Conservation (phyloP, 2,329 filamentous ascomycete species). For the Leptodontidium sp. region DNA sequence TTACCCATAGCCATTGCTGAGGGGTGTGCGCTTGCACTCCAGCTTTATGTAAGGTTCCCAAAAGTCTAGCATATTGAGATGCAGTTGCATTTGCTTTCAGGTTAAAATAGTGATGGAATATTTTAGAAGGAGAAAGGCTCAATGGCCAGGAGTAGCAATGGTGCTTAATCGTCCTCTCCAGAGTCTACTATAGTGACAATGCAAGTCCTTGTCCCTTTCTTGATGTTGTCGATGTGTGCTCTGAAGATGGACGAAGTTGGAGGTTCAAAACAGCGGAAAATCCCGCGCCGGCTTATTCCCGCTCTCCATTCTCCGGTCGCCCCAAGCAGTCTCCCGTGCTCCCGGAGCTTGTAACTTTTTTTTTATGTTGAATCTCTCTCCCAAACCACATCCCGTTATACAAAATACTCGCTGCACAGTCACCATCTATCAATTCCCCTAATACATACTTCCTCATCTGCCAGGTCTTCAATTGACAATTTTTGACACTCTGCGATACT, state of each 20-base stretch:
- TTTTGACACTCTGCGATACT: constrained; percentile 16
- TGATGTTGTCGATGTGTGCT: no score
- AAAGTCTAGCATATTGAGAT: no score
- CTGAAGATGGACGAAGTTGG: neutral
- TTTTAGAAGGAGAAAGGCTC: no score
- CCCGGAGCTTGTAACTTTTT: constrained; percentile 16
- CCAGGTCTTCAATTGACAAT: constrained; percentile 27
- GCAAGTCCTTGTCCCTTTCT: no score
- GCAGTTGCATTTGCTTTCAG: no score
- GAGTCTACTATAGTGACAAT: no score
- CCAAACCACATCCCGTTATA: neutral
- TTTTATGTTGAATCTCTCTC: constrained; percentile 6
- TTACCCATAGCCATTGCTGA: no score
- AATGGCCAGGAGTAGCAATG: no score
- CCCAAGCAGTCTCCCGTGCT: neutral
- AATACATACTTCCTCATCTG: neutral
- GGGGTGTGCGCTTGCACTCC: no score
- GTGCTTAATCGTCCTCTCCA: no score
- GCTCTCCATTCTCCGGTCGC: neutral
- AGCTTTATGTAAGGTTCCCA: no score
- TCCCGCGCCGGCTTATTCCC: constrained; percentile 15
- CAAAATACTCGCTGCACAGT: neutral
- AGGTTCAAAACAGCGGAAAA: constrained; percentile 6
- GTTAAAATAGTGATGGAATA: no score
- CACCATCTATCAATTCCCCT: neutral